Conservation (phyloP, 2,329 filamentous ascomycete genomes). For the Phaeomoniella chlamydospora region DNA sequence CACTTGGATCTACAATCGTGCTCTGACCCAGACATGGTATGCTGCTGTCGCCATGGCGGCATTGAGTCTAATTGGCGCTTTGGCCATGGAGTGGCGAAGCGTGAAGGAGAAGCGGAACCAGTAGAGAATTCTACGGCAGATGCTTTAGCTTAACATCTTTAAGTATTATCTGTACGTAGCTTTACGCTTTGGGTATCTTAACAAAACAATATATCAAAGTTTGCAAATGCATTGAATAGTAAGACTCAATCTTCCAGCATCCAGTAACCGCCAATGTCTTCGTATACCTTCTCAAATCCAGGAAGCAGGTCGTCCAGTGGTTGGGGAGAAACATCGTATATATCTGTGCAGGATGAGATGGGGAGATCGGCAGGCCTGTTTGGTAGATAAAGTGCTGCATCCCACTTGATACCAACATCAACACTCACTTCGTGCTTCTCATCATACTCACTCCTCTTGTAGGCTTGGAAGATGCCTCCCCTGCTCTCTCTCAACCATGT, state of each 20-base stretch:
- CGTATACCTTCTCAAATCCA: constrained; percentile 7
- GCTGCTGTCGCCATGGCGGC: constrained; percentile 20
- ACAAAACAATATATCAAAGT: too few relatives aligned
- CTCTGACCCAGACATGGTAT: constrained; percentile 23
- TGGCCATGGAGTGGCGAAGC: constrained; percentile 24
- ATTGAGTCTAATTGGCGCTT: constrained; percentile 17
- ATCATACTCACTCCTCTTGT: constrained; percentile 12
- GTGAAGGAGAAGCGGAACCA: too few relatives aligned
- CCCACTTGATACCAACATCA: constrained; percentile 2
- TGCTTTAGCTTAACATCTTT: too few relatives aligned
- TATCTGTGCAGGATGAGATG: constrained; percentile 11
- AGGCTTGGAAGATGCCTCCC: constrained; percentile 15
- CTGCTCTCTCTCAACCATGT: constrained; percentile 12
- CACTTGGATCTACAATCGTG: constrained; percentile 19
- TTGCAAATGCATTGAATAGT: too few relatives aligned
- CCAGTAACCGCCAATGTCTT: constrained; percentile 14
- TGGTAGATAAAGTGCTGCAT: constrained; percentile 2
- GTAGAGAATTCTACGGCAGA: too few relatives aligned
- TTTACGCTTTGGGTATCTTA: too few relatives aligned
- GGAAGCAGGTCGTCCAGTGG: constrained; percentile 12
- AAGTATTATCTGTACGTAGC: too few relatives aligned
- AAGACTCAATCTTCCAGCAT: constrained; percentile 13
- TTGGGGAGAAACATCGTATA: constrained; percentile 9
- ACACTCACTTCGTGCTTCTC: constrained; percentile 5
- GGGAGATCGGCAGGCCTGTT: constrained; percentile 6